Evolutionary conservation across 768 basidiomycete species (phyloP).

Genomic region (Leccinum aurantiacum): DNA sequence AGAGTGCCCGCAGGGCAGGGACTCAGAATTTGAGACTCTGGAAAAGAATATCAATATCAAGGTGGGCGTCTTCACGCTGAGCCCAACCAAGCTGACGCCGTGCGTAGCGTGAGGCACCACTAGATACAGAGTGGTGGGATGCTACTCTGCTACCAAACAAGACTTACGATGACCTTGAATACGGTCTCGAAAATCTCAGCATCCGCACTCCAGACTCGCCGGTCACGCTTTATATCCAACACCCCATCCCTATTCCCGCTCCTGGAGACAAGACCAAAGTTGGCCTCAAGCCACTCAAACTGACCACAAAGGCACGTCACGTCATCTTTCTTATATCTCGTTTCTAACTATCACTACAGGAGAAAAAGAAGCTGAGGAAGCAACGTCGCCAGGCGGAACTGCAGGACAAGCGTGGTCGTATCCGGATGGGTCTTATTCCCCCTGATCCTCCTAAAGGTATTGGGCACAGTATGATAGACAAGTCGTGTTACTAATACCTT

Average conservation of each 20-base stretch:
- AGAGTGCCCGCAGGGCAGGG: constrained; percentile 93
- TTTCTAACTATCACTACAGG: constrained; percentile 38
- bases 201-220: constrained; percentile 70
- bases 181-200: constrained; percentile 57
- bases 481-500: background rate
- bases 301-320: constrained; percentile 76
- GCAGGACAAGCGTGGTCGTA: constrained; percentile 92
- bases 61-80: constrained; percentile 41
- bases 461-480: constrained; percentile 3
- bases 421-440: constrained; percentile 93
- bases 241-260: constrained; percentile 94
- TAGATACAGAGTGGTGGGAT: constrained; percentile 98
- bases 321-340: background rate
- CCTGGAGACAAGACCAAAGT: constrained; percentile 82
- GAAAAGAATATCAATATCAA: constrained; percentile 88
- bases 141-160: constrained; percentile 77
- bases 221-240: constrained; percentile 90
- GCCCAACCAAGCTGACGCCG: constrained; percentile 1
- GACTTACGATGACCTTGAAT: constrained; percentile 71
- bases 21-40: constrained; percentile 87
- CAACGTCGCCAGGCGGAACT: constrained; percentile 83
- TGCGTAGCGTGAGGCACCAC: constrained; percentile 78
- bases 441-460: constrained; percentile 93
- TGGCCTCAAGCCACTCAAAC: constrained; percentile 80
- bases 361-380: constrained; percentile 97